Evolutionary conservation across 495 filamentous ascomycete genomes (phyloP).

Genomic region (Hypoxylon rickii): DNA sequence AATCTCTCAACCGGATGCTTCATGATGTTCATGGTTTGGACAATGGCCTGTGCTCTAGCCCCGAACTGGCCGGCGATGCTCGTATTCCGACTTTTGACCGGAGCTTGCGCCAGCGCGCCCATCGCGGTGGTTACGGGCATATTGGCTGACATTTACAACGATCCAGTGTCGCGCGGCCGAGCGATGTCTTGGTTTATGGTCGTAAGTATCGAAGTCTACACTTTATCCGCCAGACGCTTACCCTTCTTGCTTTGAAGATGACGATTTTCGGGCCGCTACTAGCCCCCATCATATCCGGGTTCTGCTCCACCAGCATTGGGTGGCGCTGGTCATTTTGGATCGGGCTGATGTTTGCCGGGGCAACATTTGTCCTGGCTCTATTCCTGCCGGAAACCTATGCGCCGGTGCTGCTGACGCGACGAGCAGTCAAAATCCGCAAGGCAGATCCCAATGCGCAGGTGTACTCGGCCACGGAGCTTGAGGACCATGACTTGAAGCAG

Average conservation of each 20-base stretch:
- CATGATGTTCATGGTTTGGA: slow-evolving; percentile 68
- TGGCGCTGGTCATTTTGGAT: slow-evolving; percentile 74
- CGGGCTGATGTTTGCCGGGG: slow-evolving; percentile 60
- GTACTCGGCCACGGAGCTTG: slow-evolving; percentile 43
- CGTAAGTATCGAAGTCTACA: slow-evolving; percentile 48
- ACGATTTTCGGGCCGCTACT: slow-evolving; percentile 70
- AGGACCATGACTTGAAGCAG: slow-evolving; percentile 41
- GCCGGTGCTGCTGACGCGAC: slow-evolving; percentile 59
- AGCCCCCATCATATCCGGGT: slow-evolving; percentile 71
- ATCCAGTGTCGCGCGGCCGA: slow-evolving; percentile 31
- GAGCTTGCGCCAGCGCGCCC: slow-evolving; percentile 75
- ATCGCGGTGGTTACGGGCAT: slow-evolving; percentile 80
- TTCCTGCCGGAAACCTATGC: slow-evolving; percentile 68
- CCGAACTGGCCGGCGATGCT: slow-evolving; percentile 46
- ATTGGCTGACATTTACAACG: slow-evolving; percentile 71
- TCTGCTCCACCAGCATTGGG: slow-evolving; percentile 56
- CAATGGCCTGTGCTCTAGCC: slow-evolving; percentile 76
- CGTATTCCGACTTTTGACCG: slow-evolving; percentile 47
- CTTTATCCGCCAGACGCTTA: not conserved
- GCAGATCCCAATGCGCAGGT: slow-evolving; percentile 46
- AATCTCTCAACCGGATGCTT: too few relatives aligned
- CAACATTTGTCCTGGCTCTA: slow-evolving; percentile 50
- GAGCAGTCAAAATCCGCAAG: slow-evolving; percentile 58
- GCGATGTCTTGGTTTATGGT: slow-evolving; percentile 51
- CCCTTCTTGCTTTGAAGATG: slow-evolving; percentile 47